These are phyloP conservation scores for Adansonia grandidieri DNA, from an alignment of 441 rosid species.

Conservation along the genomic window DNA sequence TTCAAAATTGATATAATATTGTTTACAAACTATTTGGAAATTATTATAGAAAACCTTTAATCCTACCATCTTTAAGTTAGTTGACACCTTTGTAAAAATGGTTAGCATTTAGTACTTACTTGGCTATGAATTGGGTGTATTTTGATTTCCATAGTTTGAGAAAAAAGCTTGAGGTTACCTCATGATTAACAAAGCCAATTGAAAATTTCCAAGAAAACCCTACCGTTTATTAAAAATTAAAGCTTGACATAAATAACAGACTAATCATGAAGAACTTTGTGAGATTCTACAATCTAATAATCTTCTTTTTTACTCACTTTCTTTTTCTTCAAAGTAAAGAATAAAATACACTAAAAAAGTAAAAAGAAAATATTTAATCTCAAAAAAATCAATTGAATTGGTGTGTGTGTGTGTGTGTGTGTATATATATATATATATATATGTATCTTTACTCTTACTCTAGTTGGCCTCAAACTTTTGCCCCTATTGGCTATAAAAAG, in stretches of 20 bases:
- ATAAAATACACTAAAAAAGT: constrained; percentile 26
- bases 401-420: not conserved
- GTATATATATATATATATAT: not conserved
- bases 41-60: not conserved
- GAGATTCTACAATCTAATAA: constrained; percentile 31
- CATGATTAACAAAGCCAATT: constrained; percentile 13
- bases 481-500: constrained; percentile 22
- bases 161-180: not conserved
- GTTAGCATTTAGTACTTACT: not conserved
- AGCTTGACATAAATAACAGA: constrained; percentile 25
- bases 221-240: not conserved
- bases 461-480: constrained; percentile 21
- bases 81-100: not conserved
- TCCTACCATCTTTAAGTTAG: not conserved
- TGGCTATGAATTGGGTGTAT: constrained; percentile 5
- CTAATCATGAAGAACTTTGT: constrained; percentile 34
- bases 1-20: not conserved
- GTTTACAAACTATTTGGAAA: not conserved
- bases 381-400: constrained; percentile 15
- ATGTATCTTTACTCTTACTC: constrained; percentile 29
- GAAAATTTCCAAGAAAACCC: constrained; percentile 11
- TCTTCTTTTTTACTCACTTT: constrained; percentile 5
- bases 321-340: constrained; percentile 26
- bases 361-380: constrained; percentile 22
- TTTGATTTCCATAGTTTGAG: not conserved